Percentiles rank a stretch among this genome's conserved stretches.
Evolutionary conservation across 768 basidiomycete genomes (phyloP).

Genomic region (Calocybe cyanea): DNA sequence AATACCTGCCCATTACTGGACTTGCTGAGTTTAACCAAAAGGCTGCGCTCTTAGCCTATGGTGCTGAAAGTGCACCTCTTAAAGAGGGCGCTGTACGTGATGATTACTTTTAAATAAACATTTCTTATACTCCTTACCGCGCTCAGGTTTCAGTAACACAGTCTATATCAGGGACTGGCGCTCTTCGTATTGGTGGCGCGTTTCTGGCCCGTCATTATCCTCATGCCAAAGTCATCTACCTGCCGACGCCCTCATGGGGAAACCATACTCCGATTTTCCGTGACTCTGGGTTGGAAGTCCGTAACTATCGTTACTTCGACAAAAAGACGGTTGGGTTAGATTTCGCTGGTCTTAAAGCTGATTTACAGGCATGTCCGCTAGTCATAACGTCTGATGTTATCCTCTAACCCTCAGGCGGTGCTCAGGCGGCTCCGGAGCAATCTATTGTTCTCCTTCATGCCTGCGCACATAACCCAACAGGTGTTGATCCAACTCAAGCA

Average conservation of each 20-base stretch:
- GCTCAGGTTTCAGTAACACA: slow-evolving; percentile 80
- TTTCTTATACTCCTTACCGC: slow-evolving; percentile 12
- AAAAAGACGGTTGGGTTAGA: slow-evolving; percentile 89
- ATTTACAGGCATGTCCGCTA: slow-evolving; percentile 59
- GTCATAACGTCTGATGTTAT: neutral
- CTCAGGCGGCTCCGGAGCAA: slow-evolving; percentile 66
- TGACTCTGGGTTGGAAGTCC: slow-evolving; percentile 92
- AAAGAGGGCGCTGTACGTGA: slow-evolving; percentile 65
- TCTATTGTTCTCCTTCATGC: slow-evolving; percentile 91
- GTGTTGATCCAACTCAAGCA: slow-evolving; percentile 88
- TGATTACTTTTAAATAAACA: slow-evolving; percentile 3
- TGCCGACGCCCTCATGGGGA: slow-evolving; percentile 94
- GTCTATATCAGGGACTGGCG: slow-evolving; percentile 97
- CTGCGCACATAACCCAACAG: slow-evolving; percentile 99
- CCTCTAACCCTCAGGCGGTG: slow-evolving; percentile 7
- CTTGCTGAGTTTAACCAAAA: slow-evolving; percentile 80
- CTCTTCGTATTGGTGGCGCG: slow-evolving; percentile 90
- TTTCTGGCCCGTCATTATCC: slow-evolving; percentile 91
- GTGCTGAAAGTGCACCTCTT: slow-evolving; percentile 70
- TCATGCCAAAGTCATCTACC: slow-evolving; percentile 81
- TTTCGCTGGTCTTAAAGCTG: slow-evolving; percentile 85
- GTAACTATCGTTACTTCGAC: slow-evolving; percentile 91
- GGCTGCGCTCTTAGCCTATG: slow-evolving; percentile 89
- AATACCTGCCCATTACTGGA: slow-evolving; percentile 95
- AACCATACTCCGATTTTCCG: slow-evolving; percentile 94